phyloP scores from a whole-genome alignment of 495 filamentous ascomycete species.

The Cairneyella variabilis region DNA sequence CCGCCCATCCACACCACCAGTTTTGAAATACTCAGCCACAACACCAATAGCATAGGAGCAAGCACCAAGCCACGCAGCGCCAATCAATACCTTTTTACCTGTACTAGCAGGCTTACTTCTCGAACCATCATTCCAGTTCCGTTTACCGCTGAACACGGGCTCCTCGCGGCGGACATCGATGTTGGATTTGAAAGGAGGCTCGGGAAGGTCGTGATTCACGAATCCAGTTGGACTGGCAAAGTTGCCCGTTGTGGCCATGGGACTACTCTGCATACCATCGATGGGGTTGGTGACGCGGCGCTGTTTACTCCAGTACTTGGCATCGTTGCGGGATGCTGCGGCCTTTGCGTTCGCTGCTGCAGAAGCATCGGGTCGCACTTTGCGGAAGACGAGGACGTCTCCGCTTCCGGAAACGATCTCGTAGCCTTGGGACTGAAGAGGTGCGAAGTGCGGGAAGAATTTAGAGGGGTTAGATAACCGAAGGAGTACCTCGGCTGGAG shows the following conservation, averaged over 20 bases:
- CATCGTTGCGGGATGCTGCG: background rate
- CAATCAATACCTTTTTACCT: constrained; percentile 49
- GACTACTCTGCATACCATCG: constrained; percentile 42
- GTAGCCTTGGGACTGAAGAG: constrained; percentile 64
- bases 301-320: constrained; percentile 6
- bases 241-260: constrained; percentile 36
- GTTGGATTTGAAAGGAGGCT: constrained; percentile 33
- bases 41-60: constrained; percentile 66
- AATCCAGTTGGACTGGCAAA: constrained; percentile 56
- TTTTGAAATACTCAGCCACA: constrained; percentile 62
- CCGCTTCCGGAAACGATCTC: constrained; percentile 67
- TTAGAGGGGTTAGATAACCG: constrained; percentile 66
- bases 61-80: constrained; percentile 55
- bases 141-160: constrained; percentile 48
- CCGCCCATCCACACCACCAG: constrained; percentile 50
- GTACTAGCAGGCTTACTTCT: constrained; percentile 31
- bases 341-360: background rate
- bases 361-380: constrained; percentile 36
- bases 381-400: constrained; percentile 71
- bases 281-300: constrained; percentile 58
- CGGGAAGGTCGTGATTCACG: constrained; percentile 49
- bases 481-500: constrained; percentile 59
- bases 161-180: constrained; percentile 54
- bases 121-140: constrained; percentile 25
- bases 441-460: constrained; percentile 65